phyloP scores from a whole-genome alignment of 495 filamentous ascomycete species.

The Sporormia fimetaria region DNA sequence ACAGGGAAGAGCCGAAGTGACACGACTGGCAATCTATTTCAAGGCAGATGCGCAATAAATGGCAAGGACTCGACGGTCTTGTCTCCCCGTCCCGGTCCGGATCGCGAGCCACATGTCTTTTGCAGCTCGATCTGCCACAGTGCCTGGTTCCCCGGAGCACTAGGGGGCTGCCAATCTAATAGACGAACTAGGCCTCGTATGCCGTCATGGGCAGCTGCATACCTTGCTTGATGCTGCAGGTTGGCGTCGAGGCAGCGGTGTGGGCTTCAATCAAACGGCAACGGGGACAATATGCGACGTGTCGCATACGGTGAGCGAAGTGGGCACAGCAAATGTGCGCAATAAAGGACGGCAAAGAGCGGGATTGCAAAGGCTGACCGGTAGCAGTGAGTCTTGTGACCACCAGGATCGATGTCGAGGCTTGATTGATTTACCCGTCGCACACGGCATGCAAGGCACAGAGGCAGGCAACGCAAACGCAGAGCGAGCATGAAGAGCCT shows the following conservation, averaged over 20 bases:
- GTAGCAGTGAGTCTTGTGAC: conserved; percentile 17
- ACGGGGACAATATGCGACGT: conserved; percentile 7
- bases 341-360: neutral
- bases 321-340: conserved; percentile 5
- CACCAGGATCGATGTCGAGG: too few relatives aligned
- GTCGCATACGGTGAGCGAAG: conserved; percentile 7
- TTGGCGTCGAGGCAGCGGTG: conserved; percentile 4
- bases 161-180: neutral
- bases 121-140: conserved; percentile 13
- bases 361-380: conserved; percentile 11
- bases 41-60: too few relatives aligned
- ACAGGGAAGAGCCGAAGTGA: too few relatives aligned
- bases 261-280: conserved; percentile 21
- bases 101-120: conserved; percentile 10
- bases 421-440: conserved; percentile 19
- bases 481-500: too few relatives aligned
- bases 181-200: neutral
- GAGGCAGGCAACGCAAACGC: too few relatives aligned
- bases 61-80: too few relatives aligned
- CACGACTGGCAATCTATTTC: too few relatives aligned
- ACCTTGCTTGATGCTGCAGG: neutral
- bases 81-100: conserved; percentile 18
- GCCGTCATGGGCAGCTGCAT: neutral
- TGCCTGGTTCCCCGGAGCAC: neutral
- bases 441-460: conserved; percentile 18